phyloP scores from a whole-genome alignment of 257 asterid genomes.

The Asclepias syriaca region DNA sequence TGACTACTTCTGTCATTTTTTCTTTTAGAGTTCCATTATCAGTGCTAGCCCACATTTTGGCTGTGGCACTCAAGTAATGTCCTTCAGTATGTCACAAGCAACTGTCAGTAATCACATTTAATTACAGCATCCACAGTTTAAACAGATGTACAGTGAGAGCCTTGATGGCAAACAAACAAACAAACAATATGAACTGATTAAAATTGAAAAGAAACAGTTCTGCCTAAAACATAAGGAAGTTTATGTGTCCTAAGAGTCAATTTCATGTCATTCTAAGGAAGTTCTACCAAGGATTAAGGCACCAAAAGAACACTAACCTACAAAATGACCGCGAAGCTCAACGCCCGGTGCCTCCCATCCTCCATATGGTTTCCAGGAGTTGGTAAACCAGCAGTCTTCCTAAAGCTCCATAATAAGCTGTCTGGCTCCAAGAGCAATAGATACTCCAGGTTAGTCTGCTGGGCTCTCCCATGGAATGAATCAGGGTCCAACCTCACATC shows the following conservation, averaged over 20 bases:
- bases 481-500: constrained; percentile 67
- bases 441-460: constrained; percentile 79
- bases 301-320: constrained; percentile 41
- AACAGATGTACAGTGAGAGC: too few species aligned
- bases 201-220: not conserved
- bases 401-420: constrained; percentile 74
- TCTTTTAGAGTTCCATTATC: constrained; percentile 49
- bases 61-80: constrained; percentile 82
- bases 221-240: not conserved
- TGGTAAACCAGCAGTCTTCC: constrained; percentile 71
- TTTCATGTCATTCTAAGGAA: not conserved
- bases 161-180: too few species aligned
- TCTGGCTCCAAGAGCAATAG: constrained; percentile 76
- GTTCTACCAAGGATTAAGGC: not conserved
- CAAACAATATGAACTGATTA: not conserved
- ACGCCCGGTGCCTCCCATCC: constrained; percentile 73
- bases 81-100: constrained; percentile 36
- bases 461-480: constrained; percentile 78
- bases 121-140: not conserved
- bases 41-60: constrained; percentile 90
- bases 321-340: constrained; percentile 96
- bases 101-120: not conserved
- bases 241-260: not conserved
- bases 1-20: constrained; percentile 54
- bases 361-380: constrained; percentile 68